Evolutionary conservation across 257 asterid genomes (phyloP), one percentile per base, ranked within the genome.

Genomic region (Buddleja alternifolia): DNA sequence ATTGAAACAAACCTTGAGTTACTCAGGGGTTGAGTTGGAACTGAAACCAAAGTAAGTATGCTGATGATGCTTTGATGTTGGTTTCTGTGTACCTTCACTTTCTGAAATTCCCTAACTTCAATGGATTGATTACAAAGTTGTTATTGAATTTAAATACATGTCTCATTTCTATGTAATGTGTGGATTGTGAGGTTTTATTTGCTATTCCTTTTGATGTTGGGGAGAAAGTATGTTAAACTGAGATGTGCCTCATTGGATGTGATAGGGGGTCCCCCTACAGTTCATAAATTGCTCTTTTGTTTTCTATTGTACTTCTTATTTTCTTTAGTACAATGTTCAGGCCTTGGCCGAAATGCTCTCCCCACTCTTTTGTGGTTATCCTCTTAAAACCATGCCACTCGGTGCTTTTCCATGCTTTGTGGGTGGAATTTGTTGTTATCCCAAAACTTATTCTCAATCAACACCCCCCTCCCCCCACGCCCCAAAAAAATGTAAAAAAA

Each of bases 1-100:
- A 78, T 75, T 91, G 84, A 85, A 82, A 77, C 90, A 87, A 75
- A 83, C 79, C 69, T 24, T 94, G 78, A 81, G 74, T 71, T 91
- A 77, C 82, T 79, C 90, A 15, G 99, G 99, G 20, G 78, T 81
- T 32, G 93, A 87, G 55, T 78, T 94, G 66, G 98, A 91, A 66
- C 73, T 94, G 51, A 84, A 77, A 70, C 88, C 96, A 70, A 94
- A 89, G 99, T 94, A 85, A 81, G 93, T 56, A 17, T 61, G 41
- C 44, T 39, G 16, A 58, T 36, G 5, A 2, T 65, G 41, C 51
- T 65, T 56, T 23, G 14, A 24, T 75, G 47, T 57, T 63, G 44
- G 53, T 70, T 66, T 8, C 32, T 56, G 41, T 25, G 1, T 14
- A 39, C 21, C 3, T 53, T 50, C 51, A 16, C 25, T 36, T 24